A percentile compares a stretch with the other conserved stretches of the same genome.
Conservation (phyloP, 2,329 filamentous ascomycete species). For the Cercospora zeina region DNA sequence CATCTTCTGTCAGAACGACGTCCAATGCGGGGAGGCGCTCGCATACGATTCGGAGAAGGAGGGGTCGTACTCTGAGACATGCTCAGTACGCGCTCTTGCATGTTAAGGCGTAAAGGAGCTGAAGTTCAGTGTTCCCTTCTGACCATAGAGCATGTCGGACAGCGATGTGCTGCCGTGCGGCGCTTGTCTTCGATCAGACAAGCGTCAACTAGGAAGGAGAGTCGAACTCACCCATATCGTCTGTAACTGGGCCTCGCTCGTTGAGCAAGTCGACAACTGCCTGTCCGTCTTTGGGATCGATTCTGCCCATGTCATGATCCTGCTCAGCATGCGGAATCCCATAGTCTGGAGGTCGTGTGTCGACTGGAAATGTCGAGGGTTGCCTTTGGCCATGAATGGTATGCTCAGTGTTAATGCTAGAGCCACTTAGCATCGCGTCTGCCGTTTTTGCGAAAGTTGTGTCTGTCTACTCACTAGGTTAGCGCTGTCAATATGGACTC, state of each 20-base stretch:
- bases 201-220: slow-evolving; percentile 16
- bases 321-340: slow-evolving; percentile 34
- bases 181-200: slow-evolving; percentile 27
- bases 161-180: slow-evolving; percentile 26
- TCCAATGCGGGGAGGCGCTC: slow-evolving; percentile 23
- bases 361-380: slow-evolving; percentile 30
- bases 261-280: slow-evolving; percentile 41
- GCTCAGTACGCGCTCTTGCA: slow-evolving; percentile 20
- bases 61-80: slow-evolving; percentile 27
- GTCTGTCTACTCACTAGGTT: slow-evolving; percentile 35
- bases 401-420: slow-evolving; percentile 28
- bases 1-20: slow-evolving; percentile 20
- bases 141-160: slow-evolving; percentile 35
- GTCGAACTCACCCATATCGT: slow-evolving; percentile 34
- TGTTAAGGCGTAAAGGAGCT: slow-evolving; percentile 18
- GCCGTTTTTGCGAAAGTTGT: slow-evolving; percentile 31
- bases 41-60: slow-evolving; percentile 25
- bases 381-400: slow-evolving; percentile 33
- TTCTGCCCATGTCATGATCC: slow-evolving; percentile 34
- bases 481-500: slow-evolving; percentile 36
- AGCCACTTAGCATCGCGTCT: slow-evolving; percentile 34
- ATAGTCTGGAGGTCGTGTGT: slow-evolving; percentile 33
- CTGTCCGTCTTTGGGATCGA: slow-evolving; percentile 37
- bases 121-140: slow-evolving; percentile 25
- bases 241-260: slow-evolving; percentile 25